Evolutionary conservation across 116 monocot species (phyloP), one percentile per base, ranked within the genome.

Genomic region (Dioscorea cayenensis): DNA sequence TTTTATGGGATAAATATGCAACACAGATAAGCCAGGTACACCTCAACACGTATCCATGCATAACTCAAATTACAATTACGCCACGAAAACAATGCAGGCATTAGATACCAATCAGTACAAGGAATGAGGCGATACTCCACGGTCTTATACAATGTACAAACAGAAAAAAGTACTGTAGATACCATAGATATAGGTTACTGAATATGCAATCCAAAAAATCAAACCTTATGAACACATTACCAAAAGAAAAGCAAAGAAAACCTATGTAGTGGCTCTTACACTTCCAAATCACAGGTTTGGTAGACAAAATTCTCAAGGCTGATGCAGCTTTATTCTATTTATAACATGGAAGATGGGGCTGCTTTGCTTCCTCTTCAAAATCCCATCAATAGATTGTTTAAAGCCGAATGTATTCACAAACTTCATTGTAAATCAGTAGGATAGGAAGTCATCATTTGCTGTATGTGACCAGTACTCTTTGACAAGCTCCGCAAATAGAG

Each of bases 381-480:
- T 55, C 55, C 55, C 55, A 55, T 16, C n/a, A 16, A 19, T 3
- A 55, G 55, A 55, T 55, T 16, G 16, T 55, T 4, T 18, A 55
- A 55, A 62, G 22, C 21, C 22, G 25, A 62, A 22, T 21, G 7
- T 20, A 20, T 20, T 65, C 35, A 14, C 17, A 2, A 14, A 11
- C 19, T 21, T 67, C 67, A 75, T 0, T 36, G 70, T 21, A 28
- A 65, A 51, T 74, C 18, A 51, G 64, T 66, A 11, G 59, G 64
- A 5, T 60, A 37, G 17, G 18, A 43, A 36, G 27, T 36, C 75
- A 27, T 61, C 74, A 74, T 73, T 68, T 49, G 78, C 14, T 52
- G 87, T 67, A 68, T 81, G 85, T 9, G 85, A 87, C 90, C 94
- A 90, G 67, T 94, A 94, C 49, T 90, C 90, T 23, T 85, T 87